A percentile compares a stretch with the other conserved stretches of the same genome.
Conservation (phyloP, 1,139 yeast genomes). For the Pichiaceae sp. region DNA sequence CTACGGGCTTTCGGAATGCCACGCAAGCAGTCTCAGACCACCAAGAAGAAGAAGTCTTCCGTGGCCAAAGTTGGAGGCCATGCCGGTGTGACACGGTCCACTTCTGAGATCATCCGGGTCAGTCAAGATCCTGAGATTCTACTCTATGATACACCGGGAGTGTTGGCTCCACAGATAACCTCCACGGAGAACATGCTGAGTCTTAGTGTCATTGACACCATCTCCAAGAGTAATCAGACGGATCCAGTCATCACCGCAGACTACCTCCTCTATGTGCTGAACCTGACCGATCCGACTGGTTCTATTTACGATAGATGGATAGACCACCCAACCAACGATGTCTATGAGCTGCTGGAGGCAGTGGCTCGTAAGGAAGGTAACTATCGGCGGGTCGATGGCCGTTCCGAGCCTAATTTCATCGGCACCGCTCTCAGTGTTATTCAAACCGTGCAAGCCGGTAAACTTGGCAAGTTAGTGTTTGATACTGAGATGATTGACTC, state of each 20-base stretch:
- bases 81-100: constrained; percentile 83
- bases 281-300: constrained; percentile 49
- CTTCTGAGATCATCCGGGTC: constrained; percentile 70
- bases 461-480: constrained; percentile 28
- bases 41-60: constrained; percentile 32
- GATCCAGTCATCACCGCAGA: constrained; percentile 89
- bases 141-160: constrained; percentile 90
- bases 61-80: constrained; percentile 83
- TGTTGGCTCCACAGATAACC: constrained; percentile 69
- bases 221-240: constrained; percentile 49
- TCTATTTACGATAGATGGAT: constrained; percentile 37
- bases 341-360: constrained; percentile 50
- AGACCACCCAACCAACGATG: constrained; percentile 65
- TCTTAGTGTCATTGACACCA: constrained; percentile 68
- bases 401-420: constrained; percentile 24
- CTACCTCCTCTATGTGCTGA: constrained; percentile 66
- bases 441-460: constrained; percentile 59
- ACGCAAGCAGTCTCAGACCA: constrained; percentile 5
- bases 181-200: constrained; percentile 67
- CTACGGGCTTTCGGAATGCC: constrained; percentile 49
- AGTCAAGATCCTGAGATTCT: constrained; percentile 56
- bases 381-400: constrained; percentile 16
- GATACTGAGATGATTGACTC: too few relatives aligned
- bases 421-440: constrained; percentile 64
- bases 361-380: constrained; percentile 39